Percentiles rank a stretch among this genome's conserved stretches.
Conservation (phyloP, 2,329 filamentous ascomycete genomes). For the Alternaria sp. region DNA sequence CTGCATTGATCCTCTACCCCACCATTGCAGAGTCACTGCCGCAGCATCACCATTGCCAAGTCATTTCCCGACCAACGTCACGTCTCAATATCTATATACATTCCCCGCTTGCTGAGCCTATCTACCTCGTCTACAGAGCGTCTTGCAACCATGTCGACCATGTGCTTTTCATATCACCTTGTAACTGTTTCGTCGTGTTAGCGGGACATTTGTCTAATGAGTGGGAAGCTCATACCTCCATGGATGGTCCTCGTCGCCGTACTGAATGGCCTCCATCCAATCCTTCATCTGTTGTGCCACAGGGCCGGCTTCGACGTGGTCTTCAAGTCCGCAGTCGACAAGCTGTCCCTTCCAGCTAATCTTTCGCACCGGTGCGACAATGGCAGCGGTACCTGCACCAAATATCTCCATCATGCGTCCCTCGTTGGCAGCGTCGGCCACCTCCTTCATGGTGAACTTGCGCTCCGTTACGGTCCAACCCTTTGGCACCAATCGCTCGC, state of each 20-base stretch:
- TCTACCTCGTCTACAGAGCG: neutral
- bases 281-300: slow-evolving; percentile 88
- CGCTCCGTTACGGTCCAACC: slow-evolving; percentile 91
- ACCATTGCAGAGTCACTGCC: slow-evolving; percentile 10
- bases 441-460: slow-evolving; percentile 89
- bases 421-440: slow-evolving; percentile 82
- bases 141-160: neutral
- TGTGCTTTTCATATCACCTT: slow-evolving; percentile 28
- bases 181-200: slow-evolving; percentile 39
- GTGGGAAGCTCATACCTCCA: slow-evolving; percentile 74
- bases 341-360: slow-evolving; percentile 88
- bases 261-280: slow-evolving; percentile 96
- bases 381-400: slow-evolving; percentile 90
- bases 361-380: slow-evolving; percentile 87
- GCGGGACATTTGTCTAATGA: slow-evolving; percentile 10
- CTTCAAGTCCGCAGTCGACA: slow-evolving; percentile 83
- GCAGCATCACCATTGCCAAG: neutral
- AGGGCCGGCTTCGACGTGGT: slow-evolving; percentile 85
- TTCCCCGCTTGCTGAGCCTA: neutral
- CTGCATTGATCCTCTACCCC: slow-evolving; percentile 11
- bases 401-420: slow-evolving; percentile 93
- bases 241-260: slow-evolving; percentile 83
- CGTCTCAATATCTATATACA: neutral
- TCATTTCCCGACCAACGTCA: neutral
- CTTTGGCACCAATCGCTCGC: slow-evolving; percentile 81